Evolutionary conservation across 148 eudicot genomes (phyloP), one percentile per base, ranked within the genome.

Genomic region (Cornus kousa): DNA sequence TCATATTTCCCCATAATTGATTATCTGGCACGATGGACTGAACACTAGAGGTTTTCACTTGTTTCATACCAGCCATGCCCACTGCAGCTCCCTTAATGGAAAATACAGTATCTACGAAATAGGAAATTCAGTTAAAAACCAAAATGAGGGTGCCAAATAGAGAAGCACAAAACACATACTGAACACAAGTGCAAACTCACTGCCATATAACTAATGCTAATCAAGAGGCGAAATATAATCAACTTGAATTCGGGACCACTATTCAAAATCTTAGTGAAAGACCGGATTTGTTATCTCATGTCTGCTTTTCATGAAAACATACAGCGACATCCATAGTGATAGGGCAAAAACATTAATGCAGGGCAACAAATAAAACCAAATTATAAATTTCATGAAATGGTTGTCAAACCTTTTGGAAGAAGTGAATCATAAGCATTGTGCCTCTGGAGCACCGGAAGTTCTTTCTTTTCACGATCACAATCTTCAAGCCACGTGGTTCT

Each of bases 401-500:
- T 23, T 55, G 16, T 75, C 74, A 80, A 14, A 96, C 98, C 99
- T 91, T 91, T 89, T 53, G 94, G 92, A 76, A 87, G 89, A 80
- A 96, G 93, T 84, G 90, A 78, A 87, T 94, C 97, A 85, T 86
- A 77, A 82, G 98, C 99, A 82, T 82, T 89, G 87, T 96, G 99
- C 90, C 87, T 87, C 79, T 81, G 88, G 35, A 76, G 86, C 50
- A 96, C 98, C 83, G 91, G 88, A 33, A 92, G 85, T 88, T 96
- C 99, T 86, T 84, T 96, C 85, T 87, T 96, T 83, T 76, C 89
- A 83, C 84, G 83, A 81, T 85, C 90, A 83, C 99, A 96, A 69
- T 94, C 97, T 84, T 93, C 97, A 67, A 96, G 95, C 99, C 98
- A 96, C 22, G 72, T 80, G 77, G 86, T 76, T 77, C 75, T 84